Evolutionary conservation across 1,284 basidiomycete species (phyloP).

Genomic region (Cryptococcus sp.): DNA sequence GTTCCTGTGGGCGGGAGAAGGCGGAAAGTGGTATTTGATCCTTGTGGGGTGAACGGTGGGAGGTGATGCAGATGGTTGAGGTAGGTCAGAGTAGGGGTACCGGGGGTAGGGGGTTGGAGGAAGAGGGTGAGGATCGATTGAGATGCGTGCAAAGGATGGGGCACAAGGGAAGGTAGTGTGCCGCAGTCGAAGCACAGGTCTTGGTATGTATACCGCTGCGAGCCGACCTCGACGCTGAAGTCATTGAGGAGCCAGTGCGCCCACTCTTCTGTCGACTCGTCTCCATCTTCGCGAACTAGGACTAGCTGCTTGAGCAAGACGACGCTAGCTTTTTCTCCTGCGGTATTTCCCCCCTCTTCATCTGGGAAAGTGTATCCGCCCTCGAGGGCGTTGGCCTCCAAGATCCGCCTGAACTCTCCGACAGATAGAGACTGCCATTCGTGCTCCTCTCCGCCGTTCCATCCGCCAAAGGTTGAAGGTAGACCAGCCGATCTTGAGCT

Average conservation of each 20-base stretch:
- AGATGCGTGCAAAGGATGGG: conserved; percentile 42
- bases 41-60: conserved; percentile 36
- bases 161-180: conserved; percentile 27
- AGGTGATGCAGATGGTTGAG: conserved; percentile 54
- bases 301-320: conserved; percentile 52
- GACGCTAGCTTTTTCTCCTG: conserved; percentile 41
- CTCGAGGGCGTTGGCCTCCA: conserved; percentile 46
- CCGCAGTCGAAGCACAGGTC: conserved; percentile 45
- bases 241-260: conserved; percentile 44
- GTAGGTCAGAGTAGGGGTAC: conserved; percentile 66
- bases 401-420: conserved; percentile 36
- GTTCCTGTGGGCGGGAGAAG: conserved; percentile 22
- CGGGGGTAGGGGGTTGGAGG: conserved; percentile 46
- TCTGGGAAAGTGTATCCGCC: conserved; percentile 41
- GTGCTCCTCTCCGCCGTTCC: conserved; percentile 21
- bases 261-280: conserved; percentile 36
- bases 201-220: conserved; percentile 41
- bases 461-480: conserved; percentile 1
- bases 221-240: conserved; percentile 38
- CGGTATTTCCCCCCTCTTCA: conserved; percentile 42
- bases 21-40: conserved; percentile 41
- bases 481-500: conserved; percentile 15
- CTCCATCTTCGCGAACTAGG: conserved; percentile 37
- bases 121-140: conserved; percentile 45
- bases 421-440: conserved; percentile 40